Percentiles rank a stretch among this genome's conserved stretches.
These are phyloP conservation scores for Knoxdaviesia proteae DNA, from an alignment of 2,329 filamentous ascomycete genomes.

Conservation along the genomic window DNA sequence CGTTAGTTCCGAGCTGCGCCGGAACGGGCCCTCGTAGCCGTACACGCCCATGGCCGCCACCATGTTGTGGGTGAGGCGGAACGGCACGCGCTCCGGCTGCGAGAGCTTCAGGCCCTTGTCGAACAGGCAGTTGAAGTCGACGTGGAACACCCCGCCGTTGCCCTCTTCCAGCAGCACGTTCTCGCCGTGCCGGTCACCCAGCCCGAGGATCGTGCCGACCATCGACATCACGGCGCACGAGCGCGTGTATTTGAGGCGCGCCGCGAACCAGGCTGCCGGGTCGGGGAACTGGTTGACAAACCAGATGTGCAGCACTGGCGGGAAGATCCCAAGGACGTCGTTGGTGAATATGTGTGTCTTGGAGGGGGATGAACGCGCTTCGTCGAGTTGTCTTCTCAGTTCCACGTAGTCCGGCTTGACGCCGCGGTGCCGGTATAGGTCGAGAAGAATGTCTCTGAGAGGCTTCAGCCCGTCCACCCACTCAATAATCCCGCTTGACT, in stretches of 20 bases:
- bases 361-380: slow-evolving; percentile 29
- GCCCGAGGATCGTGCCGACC: slow-evolving; percentile 79
- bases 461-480: slow-evolving; percentile 96
- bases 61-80: slow-evolving; percentile 97
- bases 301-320: slow-evolving; percentile 76
- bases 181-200: slow-evolving; percentile 91
- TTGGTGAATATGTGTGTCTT: slow-evolving; percentile 56
- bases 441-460: slow-evolving; percentile 72
- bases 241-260: slow-evolving; percentile 72
- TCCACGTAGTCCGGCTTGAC: slow-evolving; percentile 44
- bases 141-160: slow-evolving; percentile 85
- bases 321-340: slow-evolving; percentile 43
- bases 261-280: slow-evolving; percentile 78
- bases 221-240: slow-evolving; percentile 99
- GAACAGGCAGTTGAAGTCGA: slow-evolving; percentile 98
- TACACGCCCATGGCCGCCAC: slow-evolving; percentile 90
- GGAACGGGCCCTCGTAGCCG: slow-evolving; percentile 82
- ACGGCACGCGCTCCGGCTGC: slow-evolving; percentile 85
- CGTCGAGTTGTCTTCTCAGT: slow-evolving; percentile 34
- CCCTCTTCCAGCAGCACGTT: slow-evolving; percentile 91
- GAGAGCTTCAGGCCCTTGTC: slow-evolving; percentile 93
- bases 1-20: slow-evolving; percentile 76
- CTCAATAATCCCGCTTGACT: slow-evolving; percentile 94
- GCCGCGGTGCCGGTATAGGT: slow-evolving; percentile 55
- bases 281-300: slow-evolving; percentile 91